phyloP scores from a whole-genome alignment of 2,329 filamentous ascomycete genomes.

The Magnaporthales sp. region DNA sequence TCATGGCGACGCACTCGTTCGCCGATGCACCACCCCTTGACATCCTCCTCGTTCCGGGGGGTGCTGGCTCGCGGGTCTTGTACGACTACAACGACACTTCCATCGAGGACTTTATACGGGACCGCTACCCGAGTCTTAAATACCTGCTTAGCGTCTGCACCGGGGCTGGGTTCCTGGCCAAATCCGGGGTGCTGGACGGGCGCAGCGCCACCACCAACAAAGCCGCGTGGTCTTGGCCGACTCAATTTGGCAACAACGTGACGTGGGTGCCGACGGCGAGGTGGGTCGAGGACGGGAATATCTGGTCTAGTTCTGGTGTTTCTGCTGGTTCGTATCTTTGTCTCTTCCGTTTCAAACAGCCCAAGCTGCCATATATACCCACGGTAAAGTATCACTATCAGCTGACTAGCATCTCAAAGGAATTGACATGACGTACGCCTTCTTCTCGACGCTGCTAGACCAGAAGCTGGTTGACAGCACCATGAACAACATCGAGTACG shows the following conservation, averaged over 20 bases:
- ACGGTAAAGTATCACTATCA: neutral
- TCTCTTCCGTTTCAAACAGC: neutral
- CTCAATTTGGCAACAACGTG: constrained; percentile 25
- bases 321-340: constrained; percentile 31
- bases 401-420: constrained; percentile 2
- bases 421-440: constrained; percentile 28
- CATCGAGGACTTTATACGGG: constrained; percentile 11
- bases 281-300: constrained; percentile 43
- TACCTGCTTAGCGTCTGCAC: constrained; percentile 33
- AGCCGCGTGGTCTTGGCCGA: constrained; percentile 22
- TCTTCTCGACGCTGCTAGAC: constrained; percentile 26
- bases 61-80: constrained; percentile 10
- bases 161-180: constrained; percentile 36
- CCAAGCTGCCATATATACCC: too few relatives aligned
- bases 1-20: constrained; percentile 15
- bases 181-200: constrained; percentile 40
- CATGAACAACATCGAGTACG: constrained; percentile 15
- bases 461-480: constrained; percentile 13
- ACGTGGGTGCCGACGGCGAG: constrained; percentile 40
- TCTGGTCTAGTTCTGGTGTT: constrained; percentile 46
- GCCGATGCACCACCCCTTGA: constrained; percentile 15
- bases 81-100: constrained; percentile 10
- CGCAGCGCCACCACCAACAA: constrained; percentile 47
- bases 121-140: constrained; percentile 10
- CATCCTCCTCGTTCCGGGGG: constrained; percentile 17